Conservation (phyloP, 2,329 filamentous ascomycete genomes). For the Pseudopyricularia javanii region DNA sequence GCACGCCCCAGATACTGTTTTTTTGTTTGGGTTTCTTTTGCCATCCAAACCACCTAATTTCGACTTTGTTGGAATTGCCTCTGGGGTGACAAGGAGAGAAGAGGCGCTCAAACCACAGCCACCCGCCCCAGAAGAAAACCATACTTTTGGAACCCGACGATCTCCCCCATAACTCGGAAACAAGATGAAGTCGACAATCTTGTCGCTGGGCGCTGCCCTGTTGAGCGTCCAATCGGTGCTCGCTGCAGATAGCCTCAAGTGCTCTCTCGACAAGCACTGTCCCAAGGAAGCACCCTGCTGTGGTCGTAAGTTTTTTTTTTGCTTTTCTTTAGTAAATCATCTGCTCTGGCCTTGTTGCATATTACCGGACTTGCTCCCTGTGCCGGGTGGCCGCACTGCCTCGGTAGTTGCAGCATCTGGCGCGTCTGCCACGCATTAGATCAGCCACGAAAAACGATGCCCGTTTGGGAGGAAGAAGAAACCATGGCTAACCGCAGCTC, state of each 20-base stretch:
- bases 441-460: neutral
- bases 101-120: no score
- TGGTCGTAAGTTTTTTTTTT: slow-evolving; percentile 4
- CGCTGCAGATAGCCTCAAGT: slow-evolving; percentile 22
- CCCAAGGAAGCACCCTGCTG: slow-evolving; percentile 5
- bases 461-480: neutral
- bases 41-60: no score
- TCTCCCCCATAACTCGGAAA: neutral
- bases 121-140: neutral
- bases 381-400: slow-evolving; percentile 1
- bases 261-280: slow-evolving; percentile 45
- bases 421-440: neutral
- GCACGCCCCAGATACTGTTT: no score
- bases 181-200: slow-evolving; percentile 6
- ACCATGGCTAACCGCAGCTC: neutral
- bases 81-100: no score
- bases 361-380: neutral
- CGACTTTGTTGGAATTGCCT: no score
- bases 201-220: slow-evolving; percentile 21
- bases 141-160: neutral
- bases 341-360: neutral
- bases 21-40: no score
- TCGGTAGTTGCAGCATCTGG: neutral
- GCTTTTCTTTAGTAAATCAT: no score
- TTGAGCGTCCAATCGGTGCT: slow-evolving; percentile 24